Base-by-base conservation (phyloP, 768 basidiomycete species). In the Antrodiella citrinella region DNA sequence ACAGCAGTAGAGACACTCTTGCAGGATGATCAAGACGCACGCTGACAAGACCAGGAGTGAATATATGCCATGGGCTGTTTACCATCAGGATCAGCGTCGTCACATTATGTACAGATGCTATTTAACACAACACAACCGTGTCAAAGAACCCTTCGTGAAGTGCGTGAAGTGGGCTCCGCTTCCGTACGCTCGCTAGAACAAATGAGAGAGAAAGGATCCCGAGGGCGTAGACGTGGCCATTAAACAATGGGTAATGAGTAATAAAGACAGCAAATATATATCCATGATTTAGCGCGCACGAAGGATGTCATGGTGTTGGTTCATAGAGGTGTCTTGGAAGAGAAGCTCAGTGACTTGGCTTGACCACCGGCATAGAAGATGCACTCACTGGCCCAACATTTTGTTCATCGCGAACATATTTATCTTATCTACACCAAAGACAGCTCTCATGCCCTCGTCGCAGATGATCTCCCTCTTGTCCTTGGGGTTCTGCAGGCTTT, bases 401-500 rank as follows among this genome's bases (percentile, higher is more conserved):
- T 94, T 91, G 75, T 94, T 95, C 92, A 95, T 95, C 57, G 74
- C 81, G 70, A 95, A 94, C 91, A 94, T 94, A 67, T 90, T 82
- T 50, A 96, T 80, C 64, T 81, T 86, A 55, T 91, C 86, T 11
- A 78, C 76, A 50, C 76, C 77, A 65, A 97, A 95, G 19, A 95
- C 78, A 4, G 82, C 79, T 59, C 75, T 76, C 57, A 96, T 62
- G 15, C 66, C 71, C 15, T 74, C 70, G 65, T 97, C 92, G 60
- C 92, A 94, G 2, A 91, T 56, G 54, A 97, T 96, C 64, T 89
- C 90, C 49, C 81, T 80, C 67, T 75, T 86, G 66, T 95, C 89
- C 1, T 62, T 65, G 4, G 91, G 90, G 62, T 97, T 93, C 69
- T 97, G 92, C 42, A 94, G 72, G 23, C 81, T 73, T 51, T 90